Evolutionary conservation across 495 filamentous ascomycete genomes (phyloP), one percentile per base, ranked within the genome.

Genomic region (Penicillium desertorum): DNA sequence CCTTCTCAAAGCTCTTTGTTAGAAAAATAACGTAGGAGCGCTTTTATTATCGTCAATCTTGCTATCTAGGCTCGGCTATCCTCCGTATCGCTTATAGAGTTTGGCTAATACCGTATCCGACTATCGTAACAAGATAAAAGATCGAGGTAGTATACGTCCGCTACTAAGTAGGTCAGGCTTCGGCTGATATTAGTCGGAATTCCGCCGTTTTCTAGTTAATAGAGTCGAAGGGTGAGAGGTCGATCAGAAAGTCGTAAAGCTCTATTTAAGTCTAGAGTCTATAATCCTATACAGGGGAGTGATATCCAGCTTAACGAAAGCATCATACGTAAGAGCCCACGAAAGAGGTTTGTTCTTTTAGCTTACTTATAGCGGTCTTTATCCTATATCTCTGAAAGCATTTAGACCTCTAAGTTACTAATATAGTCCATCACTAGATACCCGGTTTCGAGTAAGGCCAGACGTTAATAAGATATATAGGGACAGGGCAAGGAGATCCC

Each of bases 381-480:
- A 39, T 42, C 30, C 54, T 34, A 56, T 6, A 45, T 56, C 10
- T 49, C 36, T 32, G 44, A 49, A 10, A 56, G 44, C 30, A 48
- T 48, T 49, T 47, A 19, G 4, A 50, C 59, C 3, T 56, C 53
- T 23, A 48, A 23, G 51, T 45, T 63, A 23, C 51, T 60, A 57
- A 74, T 63, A 45, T 67, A 67, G 12, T 71, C 70, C 49, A 74
- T 61, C 4, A 74, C 19, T 37, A 71, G 44, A 53, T 73, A 74
- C 48, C 63, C 63, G 34, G 51, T 41, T 5, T 58, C 57, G 22
- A 60, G 27, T 37, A 59, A 32, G 10, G 37, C n/a, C 20, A 39
- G 19, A 43, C 54, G 60, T 39, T 48, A 36, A 53, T 67, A 60
- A 44, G 36, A 53, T 22, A 62, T 32, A 61, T 69, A 72, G 7